Evolutionary conservation across 2,329 filamentous ascomycete species (phyloP).

Genomic region (Pseudogymnoascus sp.): DNA sequence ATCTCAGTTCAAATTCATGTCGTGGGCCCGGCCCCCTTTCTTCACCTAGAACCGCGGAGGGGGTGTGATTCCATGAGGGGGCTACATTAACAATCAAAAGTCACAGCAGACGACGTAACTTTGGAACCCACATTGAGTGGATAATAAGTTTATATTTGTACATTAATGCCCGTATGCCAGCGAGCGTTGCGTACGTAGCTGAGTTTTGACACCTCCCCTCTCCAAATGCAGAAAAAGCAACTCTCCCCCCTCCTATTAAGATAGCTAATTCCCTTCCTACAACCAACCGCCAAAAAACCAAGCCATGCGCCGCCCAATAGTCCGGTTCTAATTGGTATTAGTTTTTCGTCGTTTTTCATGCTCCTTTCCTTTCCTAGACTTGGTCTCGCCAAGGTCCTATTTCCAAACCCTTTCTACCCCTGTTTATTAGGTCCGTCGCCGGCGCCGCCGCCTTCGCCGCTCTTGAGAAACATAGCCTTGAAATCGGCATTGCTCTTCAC

Average conservation of each 20-base stretch:
- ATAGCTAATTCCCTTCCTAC: conserved; percentile 1
- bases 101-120: background rate
- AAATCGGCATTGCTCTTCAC: conserved; percentile 53
- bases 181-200: background rate
- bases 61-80: background rate
- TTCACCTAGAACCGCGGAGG: background rate
- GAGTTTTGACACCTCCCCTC: background rate
- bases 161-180: conserved; percentile 6
- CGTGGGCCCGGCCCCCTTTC: no score
- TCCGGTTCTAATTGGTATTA: conserved; percentile 10
- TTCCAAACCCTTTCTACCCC: background rate
- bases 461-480: conserved; percentile 37
- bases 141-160: conserved; percentile 3
- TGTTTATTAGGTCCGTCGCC: background rate
- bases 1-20: background rate
- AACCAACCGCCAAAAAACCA: background rate
- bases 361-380: background rate
- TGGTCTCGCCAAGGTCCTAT: background rate
- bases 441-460: background rate
- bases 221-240: conserved; percentile 5
- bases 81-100: background rate
- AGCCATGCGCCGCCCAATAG: conserved; percentile 7
- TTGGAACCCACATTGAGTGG: background rate
- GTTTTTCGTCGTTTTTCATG: conserved; percentile 9
- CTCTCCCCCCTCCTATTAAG: background rate